These are phyloP conservation scores for Colletotrichum cordylinicola DNA, from an alignment of 2,329 filamentous ascomycete genomes.

Conservation along the genomic window DNA sequence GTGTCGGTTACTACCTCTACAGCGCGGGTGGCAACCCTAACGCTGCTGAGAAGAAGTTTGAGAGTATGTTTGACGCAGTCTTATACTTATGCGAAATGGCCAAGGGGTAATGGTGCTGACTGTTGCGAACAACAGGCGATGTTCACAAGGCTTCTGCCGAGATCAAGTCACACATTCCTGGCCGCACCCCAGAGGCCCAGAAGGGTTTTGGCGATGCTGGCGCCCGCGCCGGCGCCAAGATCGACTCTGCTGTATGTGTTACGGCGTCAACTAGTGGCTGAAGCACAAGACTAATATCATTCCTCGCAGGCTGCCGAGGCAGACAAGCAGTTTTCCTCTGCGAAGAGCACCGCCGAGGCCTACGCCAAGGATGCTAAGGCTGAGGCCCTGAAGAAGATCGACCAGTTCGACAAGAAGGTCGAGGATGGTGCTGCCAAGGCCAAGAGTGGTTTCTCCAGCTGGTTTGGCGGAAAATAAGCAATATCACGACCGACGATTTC, in stretches of 20 bases:
- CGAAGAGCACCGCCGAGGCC: conserved; percentile 65
- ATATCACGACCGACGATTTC: not conserved
- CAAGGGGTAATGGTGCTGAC: not conserved
- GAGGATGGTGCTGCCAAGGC: conserved; percentile 80
- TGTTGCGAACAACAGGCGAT: conserved; percentile 65
- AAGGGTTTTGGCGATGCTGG: conserved; percentile 61
- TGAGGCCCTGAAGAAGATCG: conserved; percentile 73
- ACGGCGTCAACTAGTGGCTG: not conserved
- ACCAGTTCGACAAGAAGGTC: conserved; percentile 83
- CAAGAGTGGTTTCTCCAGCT: conserved; percentile 82
- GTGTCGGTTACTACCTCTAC: conserved; percentile 91
- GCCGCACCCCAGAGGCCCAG: conserved; percentile 66
- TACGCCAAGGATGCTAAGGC: conserved; percentile 69
- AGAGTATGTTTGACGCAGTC: conserved; percentile 64
- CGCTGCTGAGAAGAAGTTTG: conserved; percentile 83
- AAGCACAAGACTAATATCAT: not conserved
- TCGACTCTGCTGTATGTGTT: conserved; percentile 71
- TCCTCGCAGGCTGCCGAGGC: conserved; percentile 63
- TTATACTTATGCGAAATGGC: not conserved
- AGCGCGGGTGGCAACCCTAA: conserved; percentile 80
- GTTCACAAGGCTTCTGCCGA: conserved; percentile 71
- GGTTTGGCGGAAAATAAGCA: conserved; percentile 74
- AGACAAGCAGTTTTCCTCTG: conserved; percentile 65
- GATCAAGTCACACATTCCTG: conserved; percentile 70
- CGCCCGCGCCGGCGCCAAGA: conserved; percentile 62